These are phyloP conservation scores for Corylus americana DNA, from an alignment of 306 rosid genomes.

Conservation along the genomic window DNA sequence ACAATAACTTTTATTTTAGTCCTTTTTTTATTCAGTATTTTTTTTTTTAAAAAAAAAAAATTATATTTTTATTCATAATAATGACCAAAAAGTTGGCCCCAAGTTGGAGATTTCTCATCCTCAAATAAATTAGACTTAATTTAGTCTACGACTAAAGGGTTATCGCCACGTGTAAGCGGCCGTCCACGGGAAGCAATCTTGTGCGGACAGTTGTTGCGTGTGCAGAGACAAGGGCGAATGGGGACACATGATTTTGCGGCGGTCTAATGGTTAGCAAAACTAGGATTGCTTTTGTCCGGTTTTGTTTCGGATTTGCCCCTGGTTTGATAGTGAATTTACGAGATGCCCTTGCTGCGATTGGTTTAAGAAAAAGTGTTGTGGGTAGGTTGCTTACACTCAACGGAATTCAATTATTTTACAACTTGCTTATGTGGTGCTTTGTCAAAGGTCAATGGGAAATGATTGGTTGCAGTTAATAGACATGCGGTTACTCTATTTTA, in stretches of 20 bases:
- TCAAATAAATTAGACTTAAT: no score
- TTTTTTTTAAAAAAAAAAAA: no score
- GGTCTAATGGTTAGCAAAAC: constrained; percentile 15
- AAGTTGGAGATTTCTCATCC: no score
- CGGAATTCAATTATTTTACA: constrained; percentile 3
- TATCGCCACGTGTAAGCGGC: constrained; percentile 36
- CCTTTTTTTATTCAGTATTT: no score
- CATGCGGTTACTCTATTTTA: not conserved
- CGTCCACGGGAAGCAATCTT: constrained; percentile 12
- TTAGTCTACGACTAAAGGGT: not conserved
- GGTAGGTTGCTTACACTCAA: constrained; percentile 31
- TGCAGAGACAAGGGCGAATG: constrained; percentile 15
- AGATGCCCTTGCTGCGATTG: constrained; percentile 1
- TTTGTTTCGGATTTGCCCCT: not conserved
- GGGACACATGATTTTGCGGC: constrained; percentile 8
- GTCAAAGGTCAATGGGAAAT: not conserved
- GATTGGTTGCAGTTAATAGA: not conserved
- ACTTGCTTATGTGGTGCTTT: not conserved
- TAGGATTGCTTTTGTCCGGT: not conserved
- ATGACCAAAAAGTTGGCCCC: no score
- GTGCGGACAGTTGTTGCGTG: constrained; percentile 14
- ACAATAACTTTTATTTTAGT: no score
- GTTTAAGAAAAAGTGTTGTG: not conserved
- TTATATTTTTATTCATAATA: no score
- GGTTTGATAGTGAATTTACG: not conserved